Evolutionary conservation across 1,284 basidiomycete genomes (phyloP), one percentile per base, ranked within the genome.

Genomic region (Cryptococcus jaspeensis): DNA sequence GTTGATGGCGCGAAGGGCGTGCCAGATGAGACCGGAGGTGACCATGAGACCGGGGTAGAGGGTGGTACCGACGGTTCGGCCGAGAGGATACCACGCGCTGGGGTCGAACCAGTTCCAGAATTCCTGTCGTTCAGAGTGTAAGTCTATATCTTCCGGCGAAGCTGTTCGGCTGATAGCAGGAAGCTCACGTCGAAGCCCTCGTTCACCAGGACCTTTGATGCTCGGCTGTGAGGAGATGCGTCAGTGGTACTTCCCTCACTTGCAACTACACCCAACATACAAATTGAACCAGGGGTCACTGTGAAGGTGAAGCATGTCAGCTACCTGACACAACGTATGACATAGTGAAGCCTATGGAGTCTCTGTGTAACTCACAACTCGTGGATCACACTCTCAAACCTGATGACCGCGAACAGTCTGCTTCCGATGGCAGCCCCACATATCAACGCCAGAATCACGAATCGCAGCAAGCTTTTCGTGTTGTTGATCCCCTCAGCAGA

Each of bases 81-180:
- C 96, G 1, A 99, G 86, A 13, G 96, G 96, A 74, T 99, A 99
- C 96, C 92, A 95, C 69, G 94, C 94, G 5, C 96, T 96, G 36
- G 94, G 92, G 79, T 99, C 96, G 76, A 99, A 99, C 96, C 96
- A 99, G 77, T 99, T 99, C 95, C 91, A 99, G 80, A 94, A 99
- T 86, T 89, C 93, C 92, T 92, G 69, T 16, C 28, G 12, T 43
- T 18, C 37, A 5, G 18, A 32, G 28, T 53, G 20, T 32, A 9
- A 42, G 39, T 15, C 28, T 32, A 5, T 28, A 20, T 16, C 16
- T 25, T 25, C 44, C 7, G 32, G 20, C n/a, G 23, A 22, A 32
- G 22, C 40, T 5, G 20, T 40, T 62, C 50, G 41, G 23, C 36
- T n/a, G 37, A 25, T 13, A 42, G 22, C 22, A 23, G 11, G 18